Base-by-base conservation (phyloP, 2,329 filamentous ascomycete genomes). In the Fusarium mundagurra region DNA sequence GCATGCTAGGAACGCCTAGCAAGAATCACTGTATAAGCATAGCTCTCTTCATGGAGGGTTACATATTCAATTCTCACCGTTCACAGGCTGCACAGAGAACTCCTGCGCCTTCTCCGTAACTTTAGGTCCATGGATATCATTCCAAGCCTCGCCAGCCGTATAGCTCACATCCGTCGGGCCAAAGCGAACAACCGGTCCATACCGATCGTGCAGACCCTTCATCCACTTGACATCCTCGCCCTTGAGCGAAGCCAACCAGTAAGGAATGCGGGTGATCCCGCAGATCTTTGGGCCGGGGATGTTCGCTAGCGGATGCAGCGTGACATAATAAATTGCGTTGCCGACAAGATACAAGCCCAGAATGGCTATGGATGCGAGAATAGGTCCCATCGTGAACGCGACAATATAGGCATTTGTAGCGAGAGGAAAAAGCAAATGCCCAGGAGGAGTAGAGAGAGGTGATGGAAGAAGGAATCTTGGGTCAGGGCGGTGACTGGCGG, bases 121-220 rank as follows among this genome's bases (percentile, higher is more conserved):
- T 4, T 72, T 72, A 6, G 39, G 69, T 2, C 69, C 69, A 20
- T 36, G 17, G 3, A 72, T 64, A 5, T 72, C 70, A 18, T 50
- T 69, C 69, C 69, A 72, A 6, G 69, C 70, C 5, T 72, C 47
- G 11, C 22, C 18, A 10, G 54, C 36, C 6, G 64, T 24, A 20
- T 72, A 72, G 59, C 69, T 72, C 3, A 72, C 24, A 16, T 72
- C 70, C 0, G 64, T 72, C 1, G 70, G 69, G 0, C 70, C 70
- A 60, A 64, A 72, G 3, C 70, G 69, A 20, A 72, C 48, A 8
- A 72, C 59, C 13, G 69, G 69, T 13, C 70, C 70, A 41, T 72
- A 72, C 0, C 12, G 12, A 17, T 72, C 70, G 11, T 72, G 70
- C 1, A 72, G 3, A 5, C 10, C 0, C 13, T 72, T 72, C 69